Conservation (phyloP, 2,329 filamentous ascomycete genomes). For the Kalaharituber pfeilii region DNA sequence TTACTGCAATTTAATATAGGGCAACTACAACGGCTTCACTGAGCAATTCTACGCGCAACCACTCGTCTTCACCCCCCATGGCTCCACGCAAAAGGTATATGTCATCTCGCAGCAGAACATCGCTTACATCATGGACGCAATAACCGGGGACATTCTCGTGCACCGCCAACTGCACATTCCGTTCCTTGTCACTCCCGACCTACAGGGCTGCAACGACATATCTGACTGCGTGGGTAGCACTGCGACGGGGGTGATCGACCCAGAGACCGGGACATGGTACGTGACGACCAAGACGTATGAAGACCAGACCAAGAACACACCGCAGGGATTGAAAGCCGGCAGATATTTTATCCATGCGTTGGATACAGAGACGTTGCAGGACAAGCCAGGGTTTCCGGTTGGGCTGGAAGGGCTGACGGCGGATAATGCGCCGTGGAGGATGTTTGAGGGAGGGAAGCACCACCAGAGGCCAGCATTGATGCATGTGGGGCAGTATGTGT, state of each 20-base stretch:
- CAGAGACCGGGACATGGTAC: constrained; percentile 34
- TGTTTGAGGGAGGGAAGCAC: constrained; percentile 34
- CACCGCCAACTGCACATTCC: constrained; percentile 34
- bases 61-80: constrained; percentile 35
- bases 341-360: constrained; percentile 33
- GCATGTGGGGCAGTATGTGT: constrained; percentile 33
- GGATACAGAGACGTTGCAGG: constrained; percentile 31
- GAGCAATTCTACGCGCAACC: constrained; percentile 40
- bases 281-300: constrained; percentile 35
- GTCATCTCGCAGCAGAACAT: constrained; percentile 42
- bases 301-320: constrained; percentile 25
- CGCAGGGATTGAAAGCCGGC: constrained; percentile 30
- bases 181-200: constrained; percentile 31
- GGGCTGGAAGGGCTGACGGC: constrained; percentile 30
- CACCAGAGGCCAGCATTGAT: constrained; percentile 34
- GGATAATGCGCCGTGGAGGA: constrained; percentile 32
- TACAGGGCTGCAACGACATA: constrained; percentile 34
- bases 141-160: constrained; percentile 36
- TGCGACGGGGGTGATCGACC: constrained; percentile 36
- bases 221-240: constrained; percentile 34
- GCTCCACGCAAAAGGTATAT: constrained; percentile 37
- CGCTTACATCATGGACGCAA: constrained; percentile 39
- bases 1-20: too few species aligned
- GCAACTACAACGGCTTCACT: constrained; percentile 33
- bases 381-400: constrained; percentile 30